A percentile compares a stretch with the other conserved stretches of the same genome.
Conservation (phyloP, 441 rosid genomes). For the Flueggea neowawraea region DNA sequence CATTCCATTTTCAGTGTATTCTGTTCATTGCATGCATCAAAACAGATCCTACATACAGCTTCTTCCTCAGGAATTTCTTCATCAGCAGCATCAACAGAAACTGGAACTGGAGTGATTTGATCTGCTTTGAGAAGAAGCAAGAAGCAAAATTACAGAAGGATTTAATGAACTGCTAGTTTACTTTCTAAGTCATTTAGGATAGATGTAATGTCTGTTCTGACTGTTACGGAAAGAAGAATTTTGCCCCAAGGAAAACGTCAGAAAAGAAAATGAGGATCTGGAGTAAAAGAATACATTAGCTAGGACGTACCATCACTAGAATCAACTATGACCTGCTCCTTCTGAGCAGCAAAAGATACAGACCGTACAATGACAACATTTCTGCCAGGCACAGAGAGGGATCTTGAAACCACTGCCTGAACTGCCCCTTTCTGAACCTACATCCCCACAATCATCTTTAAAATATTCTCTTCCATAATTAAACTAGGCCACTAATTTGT, state of each 20-base stretch:
- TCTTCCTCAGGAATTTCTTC: conserved; percentile 97
- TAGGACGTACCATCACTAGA: conserved; percentile 44
- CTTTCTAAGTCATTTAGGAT: no score
- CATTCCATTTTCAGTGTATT: conserved; percentile 97
- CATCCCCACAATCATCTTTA: conserved; percentile 14
- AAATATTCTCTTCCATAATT: neutral
- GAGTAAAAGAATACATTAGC: conserved; percentile 1
- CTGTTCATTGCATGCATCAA: conserved; percentile 75
- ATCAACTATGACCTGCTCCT: conserved; percentile 33
- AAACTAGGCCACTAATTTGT: neutral
- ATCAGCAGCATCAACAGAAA: conserved; percentile 39
- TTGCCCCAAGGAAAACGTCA: neutral
- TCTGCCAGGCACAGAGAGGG: conserved; percentile 75
- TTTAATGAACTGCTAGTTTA: neutral
- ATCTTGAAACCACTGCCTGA: conserved; percentile 59
- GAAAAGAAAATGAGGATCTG: conserved; percentile 6
- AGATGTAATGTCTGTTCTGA: no score
- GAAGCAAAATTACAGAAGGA: conserved; percentile 11
- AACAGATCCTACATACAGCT: conserved; percentile 88
- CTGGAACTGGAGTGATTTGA: conserved; percentile 48
- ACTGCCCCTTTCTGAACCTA: conserved; percentile 49
- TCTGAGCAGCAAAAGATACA: conserved; percentile 50
- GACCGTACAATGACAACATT: conserved; percentile 77
- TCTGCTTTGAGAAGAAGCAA: conserved; percentile 32
- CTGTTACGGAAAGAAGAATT: no score